Evolutionary conservation across 495 filamentous ascomycete species (phyloP).

Genomic region (Xylaria curta): DNA sequence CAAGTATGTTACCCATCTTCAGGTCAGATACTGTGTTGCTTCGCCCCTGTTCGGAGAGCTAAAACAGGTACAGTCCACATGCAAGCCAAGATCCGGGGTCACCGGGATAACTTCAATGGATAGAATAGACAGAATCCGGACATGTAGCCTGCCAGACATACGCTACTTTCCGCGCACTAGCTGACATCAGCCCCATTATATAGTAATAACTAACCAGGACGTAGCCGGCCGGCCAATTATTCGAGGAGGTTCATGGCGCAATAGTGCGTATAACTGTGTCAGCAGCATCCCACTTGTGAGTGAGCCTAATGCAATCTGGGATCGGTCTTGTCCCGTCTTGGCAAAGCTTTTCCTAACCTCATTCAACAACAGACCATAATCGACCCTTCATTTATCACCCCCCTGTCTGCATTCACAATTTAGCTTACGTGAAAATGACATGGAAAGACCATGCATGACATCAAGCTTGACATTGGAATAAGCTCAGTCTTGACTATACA

Average conservation of each 20-base stretch:
- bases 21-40: background rate
- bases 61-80: background rate
- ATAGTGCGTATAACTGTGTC: background rate
- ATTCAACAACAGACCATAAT: background rate
- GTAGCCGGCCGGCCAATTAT: background rate
- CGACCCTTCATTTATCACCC: background rate
- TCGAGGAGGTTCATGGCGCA: background rate
- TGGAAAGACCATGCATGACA: background rate
- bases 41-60: background rate
- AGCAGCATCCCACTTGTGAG: background rate
- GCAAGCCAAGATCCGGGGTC: constrained; percentile 23
- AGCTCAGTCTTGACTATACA: background rate
- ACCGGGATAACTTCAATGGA: background rate
- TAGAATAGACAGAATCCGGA: background rate
- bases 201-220: background rate
- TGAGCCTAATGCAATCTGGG: background rate
- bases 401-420: background rate
- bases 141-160: background rate
- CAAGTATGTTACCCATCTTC: background rate
- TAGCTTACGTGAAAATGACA: too few relatives aligned
- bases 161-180: constrained; percentile 5
- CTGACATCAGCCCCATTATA: background rate
- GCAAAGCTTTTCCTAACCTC: constrained; percentile 15
- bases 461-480: background rate
- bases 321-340: constrained; percentile 8